These are phyloP conservation scores for Moringa oleifera DNA, from an alignment of 345 rosid species.

Conservation along the genomic window DNA sequence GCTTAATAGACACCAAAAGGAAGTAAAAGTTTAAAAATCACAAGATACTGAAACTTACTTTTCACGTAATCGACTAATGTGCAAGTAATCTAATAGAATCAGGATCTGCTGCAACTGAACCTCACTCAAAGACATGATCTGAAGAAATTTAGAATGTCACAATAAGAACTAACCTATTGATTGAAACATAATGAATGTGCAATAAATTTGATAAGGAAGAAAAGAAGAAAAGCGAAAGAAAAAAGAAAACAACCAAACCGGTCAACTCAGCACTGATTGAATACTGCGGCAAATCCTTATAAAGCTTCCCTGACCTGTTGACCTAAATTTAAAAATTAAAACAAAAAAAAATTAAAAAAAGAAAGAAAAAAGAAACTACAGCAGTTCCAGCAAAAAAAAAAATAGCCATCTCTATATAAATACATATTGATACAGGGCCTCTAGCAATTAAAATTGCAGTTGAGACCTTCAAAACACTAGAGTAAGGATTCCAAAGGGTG, in stretches of 20 bases:
- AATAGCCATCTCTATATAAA: too few species aligned
- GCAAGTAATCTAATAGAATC: conserved; percentile 64
- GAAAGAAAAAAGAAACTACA: too few species aligned
- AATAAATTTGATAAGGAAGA: neutral
- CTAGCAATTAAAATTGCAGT: too few species aligned
- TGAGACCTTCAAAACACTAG: too few species aligned
- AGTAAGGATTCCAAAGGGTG: too few species aligned
- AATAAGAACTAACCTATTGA: neutral
- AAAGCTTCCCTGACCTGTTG: conserved; percentile 69
- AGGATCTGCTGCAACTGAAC: conserved; percentile 68
- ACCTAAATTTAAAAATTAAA: conserved; percentile 34
- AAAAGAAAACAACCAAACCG: conserved; percentile 52
- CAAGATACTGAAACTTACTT: conserved; percentile 44
- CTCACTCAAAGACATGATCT: conserved; percentile 68
- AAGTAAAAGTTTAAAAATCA: neutral
- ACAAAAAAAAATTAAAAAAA: too few species aligned
- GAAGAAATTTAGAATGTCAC: conserved; percentile 7
- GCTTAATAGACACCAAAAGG: neutral
- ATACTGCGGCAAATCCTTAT: conserved; percentile 66
- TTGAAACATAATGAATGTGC: neutral
- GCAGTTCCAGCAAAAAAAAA: too few species aligned
- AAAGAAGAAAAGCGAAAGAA: neutral
- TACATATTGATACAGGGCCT: too few species aligned
- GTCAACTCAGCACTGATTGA: conserved; percentile 62
- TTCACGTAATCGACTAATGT: conserved; percentile 64